These are phyloP conservation scores for Casuarina equisetifolia DNA, from an alignment of 306 rosid species.

Conservation along the genomic window DNA sequence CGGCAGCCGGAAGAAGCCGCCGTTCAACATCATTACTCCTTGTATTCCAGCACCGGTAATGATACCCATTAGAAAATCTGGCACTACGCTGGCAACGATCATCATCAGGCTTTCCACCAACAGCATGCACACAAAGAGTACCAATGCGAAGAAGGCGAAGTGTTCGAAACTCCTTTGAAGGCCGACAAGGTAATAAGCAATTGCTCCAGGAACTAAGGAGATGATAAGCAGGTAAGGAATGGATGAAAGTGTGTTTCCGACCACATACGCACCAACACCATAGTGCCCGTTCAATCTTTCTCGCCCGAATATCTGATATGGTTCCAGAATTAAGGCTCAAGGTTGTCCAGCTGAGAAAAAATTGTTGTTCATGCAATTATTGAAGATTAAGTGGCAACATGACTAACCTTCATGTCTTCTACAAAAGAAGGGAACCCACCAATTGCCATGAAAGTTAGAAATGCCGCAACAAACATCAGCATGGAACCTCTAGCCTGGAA, in stretches of 20 bases:
- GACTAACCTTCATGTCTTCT: slow-evolving; percentile 72
- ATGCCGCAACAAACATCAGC: slow-evolving; percentile 58
- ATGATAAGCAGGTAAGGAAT: slow-evolving; percentile 51
- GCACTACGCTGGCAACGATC: slow-evolving; percentile 55
- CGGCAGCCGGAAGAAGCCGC: slow-evolving; percentile 59
- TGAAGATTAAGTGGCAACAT: not conserved
- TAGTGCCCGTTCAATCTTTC: slow-evolving; percentile 70
- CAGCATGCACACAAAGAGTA: slow-evolving; percentile 43
- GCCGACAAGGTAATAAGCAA: slow-evolving; percentile 51
- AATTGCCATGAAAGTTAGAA: slow-evolving; percentile 69
- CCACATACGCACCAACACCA: slow-evolving; percentile 45
- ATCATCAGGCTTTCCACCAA: slow-evolving; percentile 72
- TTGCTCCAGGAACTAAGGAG: slow-evolving; percentile 50
- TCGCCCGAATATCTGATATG: slow-evolving; percentile 45
- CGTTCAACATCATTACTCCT: slow-evolving; percentile 67
- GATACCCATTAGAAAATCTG: slow-evolving; percentile 59
- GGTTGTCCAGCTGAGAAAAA: not conserved
- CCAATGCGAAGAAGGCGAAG: slow-evolving; percentile 39
- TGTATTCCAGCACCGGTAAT: slow-evolving; percentile 53
- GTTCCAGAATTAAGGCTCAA: not conserved
- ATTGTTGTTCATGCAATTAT: not conserved
- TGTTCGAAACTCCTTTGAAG: slow-evolving; percentile 45
- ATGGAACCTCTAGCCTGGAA: slow-evolving; percentile 64
- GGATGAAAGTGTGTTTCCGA: slow-evolving; percentile 48
- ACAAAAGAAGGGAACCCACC: slow-evolving; percentile 82